These are phyloP conservation scores for Xanthoconium purpureum DNA, from an alignment of 768 basidiomycete genomes.

Conservation along the genomic window DNA sequence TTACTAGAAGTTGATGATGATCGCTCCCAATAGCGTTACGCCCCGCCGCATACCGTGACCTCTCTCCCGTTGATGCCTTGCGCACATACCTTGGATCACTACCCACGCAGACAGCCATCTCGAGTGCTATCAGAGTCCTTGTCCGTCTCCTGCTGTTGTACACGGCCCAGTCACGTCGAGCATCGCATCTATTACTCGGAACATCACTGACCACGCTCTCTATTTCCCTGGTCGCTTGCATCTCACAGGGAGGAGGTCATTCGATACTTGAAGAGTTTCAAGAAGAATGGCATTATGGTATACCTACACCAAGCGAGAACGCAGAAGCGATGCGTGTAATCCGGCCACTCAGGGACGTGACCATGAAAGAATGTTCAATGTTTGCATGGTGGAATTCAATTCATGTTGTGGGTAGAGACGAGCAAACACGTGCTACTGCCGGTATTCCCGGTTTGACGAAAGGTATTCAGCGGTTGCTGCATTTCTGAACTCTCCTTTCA, in stretches of 20 bases:
- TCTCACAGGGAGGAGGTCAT: constrained; percentile 77
- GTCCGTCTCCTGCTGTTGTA: constrained; percentile 68
- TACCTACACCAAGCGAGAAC: constrained; percentile 3
- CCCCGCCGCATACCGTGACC: constrained; percentile 7
- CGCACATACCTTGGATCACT: constrained; percentile 58
- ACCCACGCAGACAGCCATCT: constrained; percentile 71
- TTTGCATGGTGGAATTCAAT: constrained; percentile 75
- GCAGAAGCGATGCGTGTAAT: constrained; percentile 45
- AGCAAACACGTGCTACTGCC: constrained; percentile 44
- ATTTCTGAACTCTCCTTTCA: neutral
- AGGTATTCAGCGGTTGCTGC: constrained; percentile 40
- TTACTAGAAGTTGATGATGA: neutral
- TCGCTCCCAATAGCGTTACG: constrained; percentile 19
- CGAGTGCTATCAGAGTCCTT: constrained; percentile 55
- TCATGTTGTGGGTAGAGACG: constrained; percentile 48
- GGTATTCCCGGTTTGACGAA: constrained; percentile 67
- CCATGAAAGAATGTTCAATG: constrained; percentile 74
- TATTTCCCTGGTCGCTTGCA: constrained; percentile 66
- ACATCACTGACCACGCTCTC: constrained; percentile 78
- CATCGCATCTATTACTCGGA: constrained; percentile 79
- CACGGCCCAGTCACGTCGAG: constrained; percentile 52
- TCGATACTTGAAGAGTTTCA: constrained; percentile 62
- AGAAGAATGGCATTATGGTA: constrained; percentile 60
- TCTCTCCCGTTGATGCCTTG: constrained; percentile 33
- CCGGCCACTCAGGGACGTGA: constrained; percentile 69